phyloP scores from a whole-genome alignment of 129 eudicot genomes.

The Lactuca saligna region DNA sequence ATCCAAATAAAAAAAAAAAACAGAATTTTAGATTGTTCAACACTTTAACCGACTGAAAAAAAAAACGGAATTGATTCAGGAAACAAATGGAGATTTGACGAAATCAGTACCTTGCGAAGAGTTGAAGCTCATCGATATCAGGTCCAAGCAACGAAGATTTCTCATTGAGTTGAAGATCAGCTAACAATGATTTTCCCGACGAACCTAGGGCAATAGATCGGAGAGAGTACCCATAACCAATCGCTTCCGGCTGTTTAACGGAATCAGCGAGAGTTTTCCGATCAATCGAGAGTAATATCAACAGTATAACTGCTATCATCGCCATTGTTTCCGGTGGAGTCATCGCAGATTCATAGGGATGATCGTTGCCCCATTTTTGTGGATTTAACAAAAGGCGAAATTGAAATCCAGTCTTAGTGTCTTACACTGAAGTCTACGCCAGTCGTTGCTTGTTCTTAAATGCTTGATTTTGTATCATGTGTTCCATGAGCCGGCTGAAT shows the following conservation, averaged over 20 bases:
- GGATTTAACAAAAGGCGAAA: neutral
- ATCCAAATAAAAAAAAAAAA: too few species aligned
- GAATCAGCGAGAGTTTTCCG: conserved; percentile 1
- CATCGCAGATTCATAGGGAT: neutral
- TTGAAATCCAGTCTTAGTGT: neutral
- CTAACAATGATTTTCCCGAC: conserved; percentile 36
- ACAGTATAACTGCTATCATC: neutral
- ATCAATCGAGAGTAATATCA: conserved; percentile 12
- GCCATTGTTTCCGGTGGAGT: conserved; percentile 23
- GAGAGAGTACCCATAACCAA: conserved; percentile 61
- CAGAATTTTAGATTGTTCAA: too few species aligned
- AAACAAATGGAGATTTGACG: neutral
- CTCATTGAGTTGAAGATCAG: conserved; percentile 51
- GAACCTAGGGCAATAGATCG: conserved; percentile 24
- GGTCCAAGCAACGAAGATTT: conserved; percentile 54
- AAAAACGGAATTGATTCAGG: neutral
- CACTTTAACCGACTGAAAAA: neutral
- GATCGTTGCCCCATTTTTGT: neutral
- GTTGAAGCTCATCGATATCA: conserved; percentile 50
- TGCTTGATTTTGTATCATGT: conserved; percentile 19
- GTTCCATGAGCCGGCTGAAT: conserved; percentile 1
- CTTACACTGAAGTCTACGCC: conserved; percentile 4
- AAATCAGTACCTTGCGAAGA: conserved; percentile 52
- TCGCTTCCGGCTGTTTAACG: neutral
- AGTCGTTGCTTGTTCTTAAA: conserved; percentile 1